Percentiles rank a stretch among this genome's conserved stretches.
Conservation (phyloP, 441 rosid genomes). For the Eutrema salsugineum region DNA sequence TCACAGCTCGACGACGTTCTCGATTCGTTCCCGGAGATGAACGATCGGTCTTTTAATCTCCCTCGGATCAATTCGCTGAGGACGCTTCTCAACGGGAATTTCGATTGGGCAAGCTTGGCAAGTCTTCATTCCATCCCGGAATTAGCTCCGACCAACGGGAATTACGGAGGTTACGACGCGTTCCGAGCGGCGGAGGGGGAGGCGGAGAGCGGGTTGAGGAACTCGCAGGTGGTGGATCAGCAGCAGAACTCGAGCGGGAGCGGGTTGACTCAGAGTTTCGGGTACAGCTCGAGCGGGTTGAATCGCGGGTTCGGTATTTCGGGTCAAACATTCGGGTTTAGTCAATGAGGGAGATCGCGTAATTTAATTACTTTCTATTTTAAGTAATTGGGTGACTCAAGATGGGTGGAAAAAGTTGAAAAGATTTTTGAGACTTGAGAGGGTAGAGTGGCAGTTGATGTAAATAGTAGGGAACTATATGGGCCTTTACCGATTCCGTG, state of each 20-base stretch:
- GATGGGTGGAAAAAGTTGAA: background rate
- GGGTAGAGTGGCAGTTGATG: conserved; percentile 32
- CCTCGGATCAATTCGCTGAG: conserved; percentile 53
- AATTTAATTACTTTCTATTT: background rate
- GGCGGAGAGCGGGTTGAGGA: conserved; percentile 66
- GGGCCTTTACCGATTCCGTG: conserved; percentile 29
- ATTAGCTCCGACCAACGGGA: conserved; percentile 41
- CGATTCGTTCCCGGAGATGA: conserved; percentile 66
- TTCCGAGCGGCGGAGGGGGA: conserved; percentile 60
- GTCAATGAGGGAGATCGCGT: conserved; percentile 29
- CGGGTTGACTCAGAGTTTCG: conserved; percentile 36
- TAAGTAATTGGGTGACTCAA: background rate
- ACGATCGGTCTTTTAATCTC: conserved; percentile 42
- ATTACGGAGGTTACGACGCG: conserved; percentile 33
- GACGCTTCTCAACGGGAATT: conserved; percentile 43
- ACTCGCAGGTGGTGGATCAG: conserved; percentile 29
- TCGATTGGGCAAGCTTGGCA: conserved; percentile 82
- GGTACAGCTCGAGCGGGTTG: conserved; percentile 34
- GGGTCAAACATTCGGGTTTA: conserved; percentile 53
- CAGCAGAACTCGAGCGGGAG: conserved; percentile 27
- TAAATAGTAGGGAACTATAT: conserved; percentile 47
- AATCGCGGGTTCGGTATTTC: conserved; percentile 46
- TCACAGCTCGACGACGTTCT: conserved; percentile 83
- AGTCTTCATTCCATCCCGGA: conserved; percentile 50
- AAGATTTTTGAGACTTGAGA: background rate